phyloP scores from a whole-genome alignment of 2,329 filamentous ascomycete genomes.

The Pestalotiopsis sp. region DNA sequence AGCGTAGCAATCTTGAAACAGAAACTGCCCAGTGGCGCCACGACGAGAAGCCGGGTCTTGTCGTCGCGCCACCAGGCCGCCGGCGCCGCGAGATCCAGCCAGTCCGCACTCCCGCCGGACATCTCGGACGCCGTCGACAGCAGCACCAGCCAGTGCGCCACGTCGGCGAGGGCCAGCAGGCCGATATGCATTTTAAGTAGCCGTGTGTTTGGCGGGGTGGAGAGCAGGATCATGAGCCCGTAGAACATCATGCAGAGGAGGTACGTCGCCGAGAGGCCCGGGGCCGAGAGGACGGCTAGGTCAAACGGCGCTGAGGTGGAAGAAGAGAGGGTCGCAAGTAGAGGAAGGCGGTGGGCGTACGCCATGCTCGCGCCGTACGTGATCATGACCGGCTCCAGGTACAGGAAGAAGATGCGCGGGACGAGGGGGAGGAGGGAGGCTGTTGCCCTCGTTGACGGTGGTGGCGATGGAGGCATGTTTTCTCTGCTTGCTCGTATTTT shows the following conservation, averaged over 20 bases:
- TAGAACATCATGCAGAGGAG: slow-evolving; percentile 26
- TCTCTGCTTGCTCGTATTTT: not conserved
- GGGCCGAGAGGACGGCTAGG: slow-evolving; percentile 1
- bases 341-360: slow-evolving; percentile 17
- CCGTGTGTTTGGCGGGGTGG: slow-evolving; percentile 21
- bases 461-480: not conserved
- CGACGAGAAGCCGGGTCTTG: not conserved
- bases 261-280: slow-evolving; percentile 16
- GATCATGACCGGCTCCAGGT: slow-evolving; percentile 24
- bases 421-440: slow-evolving; percentile 25
- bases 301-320: not conserved
- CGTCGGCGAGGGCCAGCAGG: slow-evolving; percentile 22
- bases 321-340: slow-evolving; percentile 13
- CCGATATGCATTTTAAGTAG: slow-evolving; percentile 22
- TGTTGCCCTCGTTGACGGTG: slow-evolving; percentile 13
- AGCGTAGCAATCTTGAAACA: not conserved
- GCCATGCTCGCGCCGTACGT: slow-evolving; percentile 21
- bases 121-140: not conserved
- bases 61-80: not conserved
- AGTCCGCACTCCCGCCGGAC: not conserved
- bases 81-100: not conserved
- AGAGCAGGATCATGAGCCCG: slow-evolving; percentile 22
- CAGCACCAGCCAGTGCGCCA: slow-evolving; percentile 23
- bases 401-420: slow-evolving; percentile 28
- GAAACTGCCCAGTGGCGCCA: not conserved